Evolutionary conservation across 1,284 basidiomycete genomes (phyloP).

Genomic region (Trametes hirsuta): DNA sequence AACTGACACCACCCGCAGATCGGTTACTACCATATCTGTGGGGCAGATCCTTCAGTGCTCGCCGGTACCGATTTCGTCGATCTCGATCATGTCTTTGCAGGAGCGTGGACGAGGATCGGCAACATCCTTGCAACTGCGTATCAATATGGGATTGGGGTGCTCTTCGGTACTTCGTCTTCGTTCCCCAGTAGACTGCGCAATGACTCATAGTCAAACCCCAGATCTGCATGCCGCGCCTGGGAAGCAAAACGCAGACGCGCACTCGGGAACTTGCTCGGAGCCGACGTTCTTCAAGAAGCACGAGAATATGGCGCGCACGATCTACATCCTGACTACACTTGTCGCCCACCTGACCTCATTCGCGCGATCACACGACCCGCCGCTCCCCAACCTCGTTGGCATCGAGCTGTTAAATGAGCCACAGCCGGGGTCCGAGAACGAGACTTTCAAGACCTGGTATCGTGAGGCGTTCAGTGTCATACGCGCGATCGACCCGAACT

Average conservation of each 20-base stretch:
- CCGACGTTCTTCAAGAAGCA: slow-evolving; percentile 53
- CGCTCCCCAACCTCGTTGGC: slow-evolving; percentile 73
- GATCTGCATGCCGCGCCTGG: slow-evolving; percentile 79
- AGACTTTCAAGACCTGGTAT: slow-evolving; percentile 69
- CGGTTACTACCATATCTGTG: slow-evolving; percentile 77
- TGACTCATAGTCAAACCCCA: slow-evolving; percentile 29
- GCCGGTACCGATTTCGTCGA: slow-evolving; percentile 75
- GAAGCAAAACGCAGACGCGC: slow-evolving; percentile 72
- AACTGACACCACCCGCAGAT: slow-evolving; percentile 51
- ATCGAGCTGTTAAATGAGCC: slow-evolving; percentile 89
- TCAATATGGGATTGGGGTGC: slow-evolving; percentile 72
- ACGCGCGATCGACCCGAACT: slow-evolving; percentile 52
- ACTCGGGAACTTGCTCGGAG: slow-evolving; percentile 62
- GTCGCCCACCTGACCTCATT: slow-evolving; percentile 48
- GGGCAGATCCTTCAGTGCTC: slow-evolving; percentile 63
- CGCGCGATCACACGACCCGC: slow-evolving; percentile 36
- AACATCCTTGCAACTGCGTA: slow-evolving; percentile 68
- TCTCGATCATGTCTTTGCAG: slow-evolving; percentile 61
- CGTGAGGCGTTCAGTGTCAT: slow-evolving; percentile 59
- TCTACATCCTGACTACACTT: slow-evolving; percentile 50
- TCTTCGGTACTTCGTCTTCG: slow-evolving; percentile 59
- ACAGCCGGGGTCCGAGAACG: slow-evolving; percentile 50
- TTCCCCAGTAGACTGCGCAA: neutral
- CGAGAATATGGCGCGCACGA: slow-evolving; percentile 60
- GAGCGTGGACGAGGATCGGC: slow-evolving; percentile 77